phyloP scores from a whole-genome alignment of 2,329 filamentous ascomycete species.

The Colletotrichum sp. region DNA sequence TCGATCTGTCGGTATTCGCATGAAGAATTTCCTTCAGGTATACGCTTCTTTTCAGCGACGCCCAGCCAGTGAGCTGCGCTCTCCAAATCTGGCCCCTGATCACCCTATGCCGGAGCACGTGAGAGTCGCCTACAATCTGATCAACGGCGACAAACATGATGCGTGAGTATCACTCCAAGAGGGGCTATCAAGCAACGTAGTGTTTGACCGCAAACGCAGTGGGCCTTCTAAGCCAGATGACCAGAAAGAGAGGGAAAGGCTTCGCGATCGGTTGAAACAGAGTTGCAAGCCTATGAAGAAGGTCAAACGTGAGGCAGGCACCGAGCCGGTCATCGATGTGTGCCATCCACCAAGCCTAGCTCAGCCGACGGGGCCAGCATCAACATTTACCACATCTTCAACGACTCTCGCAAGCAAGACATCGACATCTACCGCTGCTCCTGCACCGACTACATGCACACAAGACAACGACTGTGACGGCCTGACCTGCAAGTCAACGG shows the following conservation, averaged over 20 bases:
- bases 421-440: neutral
- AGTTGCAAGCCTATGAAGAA: neutral
- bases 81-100: neutral
- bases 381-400: neutral
- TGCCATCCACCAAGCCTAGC: neutral
- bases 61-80: neutral
- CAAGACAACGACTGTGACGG: neutral
- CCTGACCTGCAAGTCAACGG: neutral
- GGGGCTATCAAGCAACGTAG: neutral
- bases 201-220: neutral
- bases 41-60: neutral
- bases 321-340: neutral
- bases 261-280: neutral
- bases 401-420: neutral
- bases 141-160: neutral
- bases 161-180: neutral
- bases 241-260: neutral
- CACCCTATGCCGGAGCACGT: neutral
- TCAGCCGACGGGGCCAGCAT: neutral
- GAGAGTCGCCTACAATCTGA: neutral
- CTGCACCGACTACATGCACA: neutral
- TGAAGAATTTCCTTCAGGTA: neutral
- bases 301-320: neutral
- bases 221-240: neutral
- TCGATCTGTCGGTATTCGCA: neutral